Base-by-base conservation (phyloP, 176 grass and related monocot species). In the Musa beccarii region DNA sequence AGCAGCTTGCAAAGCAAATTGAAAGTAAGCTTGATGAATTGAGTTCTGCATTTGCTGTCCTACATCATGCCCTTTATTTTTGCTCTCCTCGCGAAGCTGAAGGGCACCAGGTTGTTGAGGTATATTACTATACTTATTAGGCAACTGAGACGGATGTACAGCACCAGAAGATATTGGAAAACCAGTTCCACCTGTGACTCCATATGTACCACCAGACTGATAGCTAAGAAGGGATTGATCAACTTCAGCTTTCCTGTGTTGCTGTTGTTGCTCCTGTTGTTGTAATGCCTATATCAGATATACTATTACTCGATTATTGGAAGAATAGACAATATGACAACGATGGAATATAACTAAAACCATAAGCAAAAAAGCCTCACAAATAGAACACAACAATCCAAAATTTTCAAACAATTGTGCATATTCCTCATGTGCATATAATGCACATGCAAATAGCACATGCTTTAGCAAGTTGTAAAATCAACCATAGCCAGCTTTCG, bases 21-120 rank as follows among this genome's bases (percentile, higher is more conserved):
- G 92, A 73, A 95, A 68, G 76, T 89, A 99, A 8, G 89, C 82
- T 81, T 95, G 88, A 10, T 93, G 86, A 51, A 94, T 86, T 29
- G 90, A 68, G 64, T 73, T 85, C 66, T 80, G 91, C 50, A 2
- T 75, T 14, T 92, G 85, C 63, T 54, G 62, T 72, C 74, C 76
- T 53, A 70, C 0, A 53, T 53, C 79, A 26, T 72, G 81, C 23
- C 59, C 63, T 65, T 78, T 81, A 78, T 66, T 83, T 64, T 76
- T 84, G 23, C 63, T 71, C 53, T 57, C 82, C 51, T 65, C 75
- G 54, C 85, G 25, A 77, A 81, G 81, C 63, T 84, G 89, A 5
- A 56, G 55, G 26, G 71, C 84, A 25, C 84, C 72, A 1, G 83
- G 59, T 9, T 84, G 69, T 68, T 68, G 52, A 68, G 51, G 51